phyloP scores from a whole-genome alignment of 116 monocot genomes.

The Posidonia oceanica region DNA sequence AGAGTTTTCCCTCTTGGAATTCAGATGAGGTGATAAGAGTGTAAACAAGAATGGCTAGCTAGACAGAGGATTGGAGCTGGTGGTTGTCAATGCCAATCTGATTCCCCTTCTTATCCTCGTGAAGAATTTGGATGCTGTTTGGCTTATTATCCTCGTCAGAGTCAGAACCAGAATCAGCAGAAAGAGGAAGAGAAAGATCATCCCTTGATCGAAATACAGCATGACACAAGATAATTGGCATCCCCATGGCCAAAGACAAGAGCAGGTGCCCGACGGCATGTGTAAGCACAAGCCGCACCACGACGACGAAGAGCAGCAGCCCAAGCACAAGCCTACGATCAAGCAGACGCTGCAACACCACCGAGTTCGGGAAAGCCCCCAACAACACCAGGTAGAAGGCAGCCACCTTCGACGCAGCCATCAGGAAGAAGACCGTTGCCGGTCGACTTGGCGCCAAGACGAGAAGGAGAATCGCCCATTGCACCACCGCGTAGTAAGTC shows the following conservation, averaged over 20 bases:
- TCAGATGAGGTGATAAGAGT: too few species aligned
- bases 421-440: conserved; percentile 45
- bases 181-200: conserved; percentile 9
- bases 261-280: conserved; percentile 21
- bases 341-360: conserved; percentile 20
- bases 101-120: too few species aligned
- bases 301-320: conserved; percentile 17
- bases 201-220: conserved; percentile 24
- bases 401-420: conserved; percentile 34
- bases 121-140: too few species aligned
- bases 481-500: neutral
- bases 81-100: too few species aligned
- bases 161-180: too few species aligned
- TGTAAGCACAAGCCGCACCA: conserved; percentile 29
- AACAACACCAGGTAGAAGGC: conserved; percentile 36
- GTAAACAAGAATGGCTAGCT: too few species aligned
- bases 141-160: too few species aligned
- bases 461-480: conserved; percentile 28
- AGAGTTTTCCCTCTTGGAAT: too few species aligned
- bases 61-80: too few species aligned
- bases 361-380: conserved; percentile 25
- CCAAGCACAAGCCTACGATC: conserved; percentile 19
- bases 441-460: conserved; percentile 21
- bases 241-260: conserved; percentile 15
- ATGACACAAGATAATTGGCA: conserved; percentile 17